Percentiles rank a stretch among this genome's conserved stretches.
phyloP scores from a whole-genome alignment of 768 basidiomycete species.

The Nidularia pulvinata region DNA sequence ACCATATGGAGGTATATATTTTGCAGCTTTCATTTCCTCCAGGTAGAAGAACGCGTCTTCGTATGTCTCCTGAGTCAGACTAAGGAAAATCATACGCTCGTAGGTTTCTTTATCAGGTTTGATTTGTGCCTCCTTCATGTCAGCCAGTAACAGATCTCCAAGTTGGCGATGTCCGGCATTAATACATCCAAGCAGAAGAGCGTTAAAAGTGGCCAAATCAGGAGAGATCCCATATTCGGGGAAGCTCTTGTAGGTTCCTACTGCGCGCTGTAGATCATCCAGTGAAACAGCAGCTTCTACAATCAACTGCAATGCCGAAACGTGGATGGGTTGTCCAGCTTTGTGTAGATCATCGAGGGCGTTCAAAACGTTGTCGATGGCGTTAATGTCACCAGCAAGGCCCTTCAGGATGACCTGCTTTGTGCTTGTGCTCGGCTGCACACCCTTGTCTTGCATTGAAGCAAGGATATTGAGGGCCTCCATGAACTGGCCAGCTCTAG shows the following conservation, averaged over 20 bases:
- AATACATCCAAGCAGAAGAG: slow-evolving; percentile 67
- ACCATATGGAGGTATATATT: slow-evolving; percentile 46
- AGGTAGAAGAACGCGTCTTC: slow-evolving; percentile 90
- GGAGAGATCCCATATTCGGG: slow-evolving; percentile 54
- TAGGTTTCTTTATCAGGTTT: slow-evolving; percentile 62
- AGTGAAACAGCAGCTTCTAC: slow-evolving; percentile 60
- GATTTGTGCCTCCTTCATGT: slow-evolving; percentile 60
- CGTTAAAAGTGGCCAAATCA: slow-evolving; percentile 66
- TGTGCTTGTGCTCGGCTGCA: slow-evolving; percentile 45
- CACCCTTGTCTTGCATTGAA: slow-evolving; percentile 28
- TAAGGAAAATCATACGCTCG: slow-evolving; percentile 66
- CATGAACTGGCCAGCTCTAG: slow-evolving; percentile 50
- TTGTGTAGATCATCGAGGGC: slow-evolving; percentile 38
- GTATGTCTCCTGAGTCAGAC: slow-evolving; percentile 69
- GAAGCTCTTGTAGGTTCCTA: slow-evolving; percentile 74
- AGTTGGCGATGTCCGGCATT: slow-evolving; percentile 57
- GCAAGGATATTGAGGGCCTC: slow-evolving; percentile 54
- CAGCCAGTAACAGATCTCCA: slow-evolving; percentile 64
- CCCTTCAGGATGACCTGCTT: slow-evolving; percentile 41
- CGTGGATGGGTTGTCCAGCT: slow-evolving; percentile 51
- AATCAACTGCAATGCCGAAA: slow-evolving; percentile 64
- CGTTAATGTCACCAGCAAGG: slow-evolving; percentile 31
- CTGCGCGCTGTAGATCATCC: slow-evolving; percentile 72
- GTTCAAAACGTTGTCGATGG: slow-evolving; percentile 65
- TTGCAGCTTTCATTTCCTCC: slow-evolving; percentile 80